Conservation (phyloP, 2,329 filamentous ascomycete genomes). For the Nemania sp. region DNA sequence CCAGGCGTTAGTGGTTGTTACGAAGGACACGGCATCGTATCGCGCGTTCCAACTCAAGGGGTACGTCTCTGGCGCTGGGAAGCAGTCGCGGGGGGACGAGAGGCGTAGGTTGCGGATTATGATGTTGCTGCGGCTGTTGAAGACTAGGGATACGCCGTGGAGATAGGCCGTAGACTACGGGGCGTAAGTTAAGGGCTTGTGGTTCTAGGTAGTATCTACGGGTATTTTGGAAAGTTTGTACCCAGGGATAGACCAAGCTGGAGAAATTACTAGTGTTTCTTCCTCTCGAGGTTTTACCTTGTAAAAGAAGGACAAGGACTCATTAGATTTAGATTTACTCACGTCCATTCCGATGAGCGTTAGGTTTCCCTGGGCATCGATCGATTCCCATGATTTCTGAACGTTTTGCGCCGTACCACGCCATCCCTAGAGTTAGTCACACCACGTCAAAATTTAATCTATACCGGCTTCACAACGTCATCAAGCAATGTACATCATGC, state of each 20-base stretch:
- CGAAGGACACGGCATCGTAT: slow-evolving; percentile 40
- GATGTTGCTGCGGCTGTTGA: slow-evolving; percentile 40
- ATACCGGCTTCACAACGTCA: not conserved
- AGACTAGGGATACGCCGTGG: slow-evolving; percentile 38
- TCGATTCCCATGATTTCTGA: slow-evolving; percentile 41
- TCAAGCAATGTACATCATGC: not conserved
- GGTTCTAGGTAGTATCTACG: not conserved
- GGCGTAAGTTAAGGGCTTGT: not conserved
- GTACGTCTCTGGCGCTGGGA: slow-evolving; percentile 40
- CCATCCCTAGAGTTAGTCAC: slow-evolving; percentile 39
- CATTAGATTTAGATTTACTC: slow-evolving; percentile 6
- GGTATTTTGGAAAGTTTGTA: not conserved
- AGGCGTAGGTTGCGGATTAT: slow-evolving; percentile 41
- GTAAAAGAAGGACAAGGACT: not conserved
- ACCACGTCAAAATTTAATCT: too few relatives aligned
- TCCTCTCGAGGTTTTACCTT: too few relatives aligned
- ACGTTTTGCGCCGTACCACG: slow-evolving; percentile 40
- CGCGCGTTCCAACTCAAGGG: slow-evolving; percentile 41
- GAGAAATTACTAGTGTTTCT: not conserved
- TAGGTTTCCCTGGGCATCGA: slow-evolving; percentile 39
- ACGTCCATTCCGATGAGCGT: slow-evolving; percentile 42
- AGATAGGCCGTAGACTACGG: slow-evolving; percentile 32
- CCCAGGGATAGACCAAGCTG: not conserved
- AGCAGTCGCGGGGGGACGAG: slow-evolving; percentile 40
- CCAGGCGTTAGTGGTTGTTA: slow-evolving; percentile 38